Base-by-base conservation (phyloP, 768 basidiomycete species). In the Naganishia randhawae region DNA sequence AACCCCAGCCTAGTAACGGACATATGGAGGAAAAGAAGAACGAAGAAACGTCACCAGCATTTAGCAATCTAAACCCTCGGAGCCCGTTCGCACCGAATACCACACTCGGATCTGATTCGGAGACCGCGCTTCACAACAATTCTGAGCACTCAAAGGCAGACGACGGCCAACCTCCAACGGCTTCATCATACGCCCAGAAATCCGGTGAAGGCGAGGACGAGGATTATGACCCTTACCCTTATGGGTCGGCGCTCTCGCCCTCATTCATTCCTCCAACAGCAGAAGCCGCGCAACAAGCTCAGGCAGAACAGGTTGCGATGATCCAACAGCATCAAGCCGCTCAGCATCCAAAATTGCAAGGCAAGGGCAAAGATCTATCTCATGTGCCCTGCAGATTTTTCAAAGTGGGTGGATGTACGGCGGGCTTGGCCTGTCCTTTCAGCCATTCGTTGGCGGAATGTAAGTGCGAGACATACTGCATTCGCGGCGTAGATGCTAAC, bases 301-400 rank as follows among this genome's bases (percentile, higher is more conserved):
- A 33, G 16, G 33, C 57, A 61, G 57, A 61, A 39, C 57, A 61
- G 29, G 25, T 61, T 25, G 57, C 57, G 10, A 61, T 61, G 57
- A 5, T 61, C 9, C 57, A 61, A 41, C 57, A 61, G 9, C 57
- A 61, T 41, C 57, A 61, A 14, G n/a, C 57, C 10, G 57, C 37
- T 39, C 57, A 55, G 31, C 53, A 67, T 22, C 66, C 66, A 3
- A 67, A 54, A 39, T 29, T 54, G 52, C 66, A 67, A 50, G 66
- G 66, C 11, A 57, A 57, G 41, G 65, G 55, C 9, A 70, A 70
- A 51, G 69, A 70, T 45, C 85, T 97, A 65, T 91, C 90, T 2
- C 93, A 96, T 84, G 95, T 98, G 16, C 94, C 94, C 1, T 98
- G 95, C 83, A 91, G 95, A 82, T 97, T 97, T 85, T 96, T 87